Conservation (phyloP, 768 basidiomycete species). For the Krasilnikovozyma curviuscula region DNA sequence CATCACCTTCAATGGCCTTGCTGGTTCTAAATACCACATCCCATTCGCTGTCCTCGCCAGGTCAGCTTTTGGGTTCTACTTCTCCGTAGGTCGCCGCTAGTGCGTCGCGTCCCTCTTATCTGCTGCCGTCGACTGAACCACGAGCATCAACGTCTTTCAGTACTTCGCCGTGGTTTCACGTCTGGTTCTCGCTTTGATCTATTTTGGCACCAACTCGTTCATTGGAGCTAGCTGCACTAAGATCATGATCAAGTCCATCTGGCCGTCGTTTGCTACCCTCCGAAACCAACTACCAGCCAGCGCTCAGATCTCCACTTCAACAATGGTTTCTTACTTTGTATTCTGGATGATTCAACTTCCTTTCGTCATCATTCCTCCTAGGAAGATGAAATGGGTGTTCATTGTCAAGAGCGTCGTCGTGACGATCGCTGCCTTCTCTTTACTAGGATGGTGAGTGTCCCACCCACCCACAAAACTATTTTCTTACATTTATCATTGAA, state of each 20-base stretch:
- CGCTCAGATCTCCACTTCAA: background rate
- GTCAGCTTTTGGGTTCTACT: background rate
- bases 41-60: background rate
- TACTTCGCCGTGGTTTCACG: slow-evolving; percentile 1
- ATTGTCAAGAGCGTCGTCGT: slow-evolving; percentile 1
- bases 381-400: slow-evolving; percentile 2
- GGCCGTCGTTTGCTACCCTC: background rate
- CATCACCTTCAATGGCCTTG: background rate
- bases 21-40: slow-evolving; percentile 1
- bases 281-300: background rate
- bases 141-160: too few species aligned
- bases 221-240: background rate
- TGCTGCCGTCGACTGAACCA: too few species aligned
- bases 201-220: slow-evolving; percentile 1
- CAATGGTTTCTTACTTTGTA: background rate
- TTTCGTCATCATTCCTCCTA: slow-evolving; percentile 1
- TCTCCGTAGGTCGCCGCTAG: too few species aligned
- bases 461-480: too few species aligned
- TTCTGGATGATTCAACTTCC: slow-evolving; percentile 6
- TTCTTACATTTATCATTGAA: too few species aligned
- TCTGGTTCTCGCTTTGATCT: slow-evolving; percentile 4
- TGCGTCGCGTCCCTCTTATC: too few species aligned
- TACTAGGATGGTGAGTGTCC: slow-evolving; percentile 5
- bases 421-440: background rate
- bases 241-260: background rate